Base-by-base conservation (phyloP, 2,329 filamentous ascomycete genomes). In the Xylaria hypoxylon region DNA sequence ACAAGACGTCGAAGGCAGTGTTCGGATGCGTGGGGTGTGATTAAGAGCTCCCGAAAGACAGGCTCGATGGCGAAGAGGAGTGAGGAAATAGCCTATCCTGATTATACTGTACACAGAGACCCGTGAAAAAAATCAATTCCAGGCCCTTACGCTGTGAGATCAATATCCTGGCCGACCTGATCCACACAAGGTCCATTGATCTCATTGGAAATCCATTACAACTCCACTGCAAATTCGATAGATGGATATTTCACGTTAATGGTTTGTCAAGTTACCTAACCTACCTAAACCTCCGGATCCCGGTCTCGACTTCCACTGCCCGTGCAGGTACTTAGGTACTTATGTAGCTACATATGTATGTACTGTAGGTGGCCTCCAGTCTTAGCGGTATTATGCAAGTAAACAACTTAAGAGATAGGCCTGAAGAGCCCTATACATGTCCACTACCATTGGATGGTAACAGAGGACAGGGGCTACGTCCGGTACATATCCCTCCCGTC, bases 81-180 rank as follows among this genome's bases (percentile, higher is more conserved):
- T 64, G 48, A 44, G 44, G 57, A 31, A 33, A 44, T 53, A 64
- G 59, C 62, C 61, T 63, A 62, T 68, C 53, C 45, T 47, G 53
- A 58, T 33, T 44, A 50, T 59, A 26, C 13, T 48, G 33, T 19
- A 40, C 17, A 52, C 45, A 59, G 45, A 44, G 55, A 45, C 53
- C 64, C 22, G 59, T 64, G 50, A 67, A 68, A 68, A 71, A 71
- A 71, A 70, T 70, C 67, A 53, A 44, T 63, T 48, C 59, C 22
- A 59, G 65, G 60, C 44, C 63, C 51, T 68, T 60, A 57, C 59
- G 60, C 65, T 65, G 58, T 51, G 53, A 64, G 57, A 52, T 64
- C 57, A 51, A 31, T 59, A 68, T 57, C 64, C 59, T 61, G 62
- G 59, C 26, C 26, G 24, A 48, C n/a, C 48, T 26, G 64, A 62